Percentiles rank a stretch among this genome's conserved stretches.
Conservation (phyloP, 306 rosid genomes). For the Oemleria cerasiformis region DNA sequence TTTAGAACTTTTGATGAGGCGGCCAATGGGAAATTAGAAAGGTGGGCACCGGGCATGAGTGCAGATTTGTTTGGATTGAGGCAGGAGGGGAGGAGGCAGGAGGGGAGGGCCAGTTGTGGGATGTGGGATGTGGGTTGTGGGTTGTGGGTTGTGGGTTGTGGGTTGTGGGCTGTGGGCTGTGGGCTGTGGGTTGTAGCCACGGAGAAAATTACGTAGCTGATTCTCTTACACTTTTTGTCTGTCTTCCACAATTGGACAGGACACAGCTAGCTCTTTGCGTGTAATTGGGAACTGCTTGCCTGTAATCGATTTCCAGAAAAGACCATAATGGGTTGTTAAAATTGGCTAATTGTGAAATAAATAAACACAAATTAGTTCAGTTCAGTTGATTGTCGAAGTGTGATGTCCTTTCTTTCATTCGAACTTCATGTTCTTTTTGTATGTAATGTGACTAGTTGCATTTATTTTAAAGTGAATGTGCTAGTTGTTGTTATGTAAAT, state of each 20-base stretch:
- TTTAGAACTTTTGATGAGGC: no score
- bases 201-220: background rate
- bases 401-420: background rate
- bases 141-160: background rate
- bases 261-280: slow-evolving; percentile 15
- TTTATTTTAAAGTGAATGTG: no score
- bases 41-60: no score
- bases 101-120: no score
- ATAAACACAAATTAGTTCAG: background rate
- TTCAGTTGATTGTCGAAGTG: background rate
- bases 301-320: background rate
- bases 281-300: background rate
- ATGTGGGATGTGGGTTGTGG: no score
- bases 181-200: background rate
- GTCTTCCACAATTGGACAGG: background rate
- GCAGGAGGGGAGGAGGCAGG: no score
- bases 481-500: no score
- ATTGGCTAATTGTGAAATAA: background rate
- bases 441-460: no score
- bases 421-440: no score
- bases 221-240: background rate
- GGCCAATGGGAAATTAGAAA: no score
- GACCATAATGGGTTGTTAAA: background rate
- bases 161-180: no score
- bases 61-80: no score